These are phyloP conservation scores for Apophysomyces elegans DNA, from an alignment of 371 early-diverging fungal species.

Conservation along the genomic window DNA sequence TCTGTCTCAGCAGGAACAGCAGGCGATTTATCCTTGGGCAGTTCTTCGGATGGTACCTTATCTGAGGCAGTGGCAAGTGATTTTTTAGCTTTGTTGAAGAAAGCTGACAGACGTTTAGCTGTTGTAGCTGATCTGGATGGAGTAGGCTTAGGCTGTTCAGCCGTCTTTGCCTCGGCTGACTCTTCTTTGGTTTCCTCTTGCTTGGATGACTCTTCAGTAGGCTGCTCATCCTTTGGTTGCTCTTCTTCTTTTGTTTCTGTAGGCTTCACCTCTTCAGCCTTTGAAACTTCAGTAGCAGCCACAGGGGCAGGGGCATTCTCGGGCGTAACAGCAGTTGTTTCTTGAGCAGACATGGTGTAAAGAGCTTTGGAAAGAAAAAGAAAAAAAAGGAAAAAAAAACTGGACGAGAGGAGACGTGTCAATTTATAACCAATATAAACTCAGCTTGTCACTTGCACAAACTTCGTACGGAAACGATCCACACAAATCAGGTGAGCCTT, in stretches of 20 bases:
- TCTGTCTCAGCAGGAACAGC: constrained; percentile 12
- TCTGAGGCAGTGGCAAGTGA: constrained; percentile 25
- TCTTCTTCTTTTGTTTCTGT: constrained; percentile 4
- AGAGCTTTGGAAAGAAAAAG: constrained; percentile 13
- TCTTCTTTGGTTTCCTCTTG: constrained; percentile 2
- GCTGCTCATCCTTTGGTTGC: no score
- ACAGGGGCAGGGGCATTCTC: constrained; percentile 7
- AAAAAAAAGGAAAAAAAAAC: constrained; percentile 8
- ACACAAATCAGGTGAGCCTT: constrained; percentile 9
- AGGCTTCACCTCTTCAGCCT: not conserved
- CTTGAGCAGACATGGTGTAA: constrained; percentile 5
- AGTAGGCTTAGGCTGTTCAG: constrained; percentile 19
- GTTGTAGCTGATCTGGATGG: constrained; percentile 30
- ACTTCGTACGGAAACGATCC: constrained; percentile 1
- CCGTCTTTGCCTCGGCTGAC: constrained; percentile 8
- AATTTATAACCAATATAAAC: constrained; percentile 11
- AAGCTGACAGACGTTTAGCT: constrained; percentile 29
- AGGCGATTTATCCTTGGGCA: constrained; percentile 2
- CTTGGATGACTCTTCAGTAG: not conserved
- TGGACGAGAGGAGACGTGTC: constrained; percentile 16
- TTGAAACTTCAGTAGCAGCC: not conserved
- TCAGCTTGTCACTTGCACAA: constrained; percentile 14
- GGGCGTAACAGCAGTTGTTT: not conserved
- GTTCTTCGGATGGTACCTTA: constrained; percentile 16
- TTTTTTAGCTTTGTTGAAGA: constrained; percentile 34